A percentile compares a stretch with the other conserved stretches of the same genome.
Conservation (phyloP, 2,329 filamentous ascomycete genomes). For the Penicillium janthinellum region DNA sequence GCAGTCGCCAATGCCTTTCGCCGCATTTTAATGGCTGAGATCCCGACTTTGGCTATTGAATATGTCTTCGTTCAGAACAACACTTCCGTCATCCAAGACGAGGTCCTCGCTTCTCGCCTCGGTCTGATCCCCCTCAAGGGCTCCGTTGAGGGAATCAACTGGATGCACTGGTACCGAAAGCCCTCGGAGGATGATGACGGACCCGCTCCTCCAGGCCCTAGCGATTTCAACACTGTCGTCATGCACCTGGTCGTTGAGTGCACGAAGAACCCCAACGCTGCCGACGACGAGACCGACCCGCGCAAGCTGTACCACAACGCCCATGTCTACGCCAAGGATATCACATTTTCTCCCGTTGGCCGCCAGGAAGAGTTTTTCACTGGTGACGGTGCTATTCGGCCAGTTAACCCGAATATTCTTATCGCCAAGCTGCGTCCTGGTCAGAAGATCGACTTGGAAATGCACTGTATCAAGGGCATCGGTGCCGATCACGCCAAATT, state of each 20-base stretch:
- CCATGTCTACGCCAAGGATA: constrained; percentile 76
- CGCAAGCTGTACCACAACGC: constrained; percentile 82
- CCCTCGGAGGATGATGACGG: constrained; percentile 64
- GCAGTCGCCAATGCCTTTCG: constrained; percentile 96
- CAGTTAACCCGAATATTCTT: constrained; percentile 88
- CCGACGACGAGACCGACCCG: constrained; percentile 75
- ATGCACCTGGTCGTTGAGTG: constrained; percentile 78
- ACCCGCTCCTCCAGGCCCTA: constrained; percentile 50
- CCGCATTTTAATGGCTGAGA: constrained; percentile 90
- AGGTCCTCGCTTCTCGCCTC: constrained; percentile 87
- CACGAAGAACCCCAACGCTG: constrained; percentile 73
- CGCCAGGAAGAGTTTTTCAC: constrained; percentile 69
- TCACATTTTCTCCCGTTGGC: constrained; percentile 75
- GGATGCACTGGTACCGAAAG: constrained; percentile 80
- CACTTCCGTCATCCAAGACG: constrained; percentile 96
- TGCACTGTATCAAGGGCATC: constrained; percentile 94
- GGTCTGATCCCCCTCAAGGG: constrained; percentile 89
- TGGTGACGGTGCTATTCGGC: constrained; percentile 67
- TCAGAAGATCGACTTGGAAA: constrained; percentile 80
- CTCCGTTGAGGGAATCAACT: constrained; percentile 73
- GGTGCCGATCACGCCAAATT: constrained; percentile 96
- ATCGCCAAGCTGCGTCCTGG: constrained; percentile 91
- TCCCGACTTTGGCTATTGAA: constrained; percentile 92
- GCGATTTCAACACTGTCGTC: constrained; percentile 84
- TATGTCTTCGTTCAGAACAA: constrained; percentile 93